Base-by-base conservation (phyloP, 805 yeast genomes). In the Saccharomycopsis sp. region DNA sequence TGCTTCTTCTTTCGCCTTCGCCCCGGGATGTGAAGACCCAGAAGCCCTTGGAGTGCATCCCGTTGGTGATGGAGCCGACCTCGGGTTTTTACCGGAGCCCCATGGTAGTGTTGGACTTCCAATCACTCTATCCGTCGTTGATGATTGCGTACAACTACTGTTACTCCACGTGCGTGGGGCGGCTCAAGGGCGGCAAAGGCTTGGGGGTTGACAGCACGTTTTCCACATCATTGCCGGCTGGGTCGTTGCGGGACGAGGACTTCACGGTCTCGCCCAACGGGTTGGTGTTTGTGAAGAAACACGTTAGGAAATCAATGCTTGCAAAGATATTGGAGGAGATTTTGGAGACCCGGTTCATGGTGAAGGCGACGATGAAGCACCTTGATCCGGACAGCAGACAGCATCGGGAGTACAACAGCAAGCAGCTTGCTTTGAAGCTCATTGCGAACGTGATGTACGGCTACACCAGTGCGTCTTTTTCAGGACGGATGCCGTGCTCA, bases 401-500 rank as follows among this genome's bases (percentile, higher is more conserved):
- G 6, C 23, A 36, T 9, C 19, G 44, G 13, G 60, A 82, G 3
- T 73, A 81, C 53, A 73, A 84, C 52, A 80, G 82, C 43, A 66
- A 89, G 41, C 98, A 92, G 51, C 57, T 84, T 30, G 97, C 96
- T 0, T 63, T 92, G 48, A 92, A 92, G 54, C 63, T 89, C 36
- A 78, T 87, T 32, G 96, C 98, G 1, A 88, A 87, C 58, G 98
- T 92, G 6, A 89, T 96, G 0, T 92, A 92, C 61, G 98, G 98
- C 0, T 92, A 92, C 55, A 71, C 96, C 0, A 81, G 96, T 1
- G 98, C 98, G 0, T 76, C 95, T 0, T 92, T 81, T 54, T 85
- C 95, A 6, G 98, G 98, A 0, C 65, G 98, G 48, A 92, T 92
- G 98, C 97, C 98, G 0, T 84, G 92, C 52, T 77, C 95, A 0